A percentile compares a stretch with the other conserved stretches of the same genome.
Conservation (phyloP, 2,329 filamentous ascomycete genomes). For the Verticillium longisporum region DNA sequence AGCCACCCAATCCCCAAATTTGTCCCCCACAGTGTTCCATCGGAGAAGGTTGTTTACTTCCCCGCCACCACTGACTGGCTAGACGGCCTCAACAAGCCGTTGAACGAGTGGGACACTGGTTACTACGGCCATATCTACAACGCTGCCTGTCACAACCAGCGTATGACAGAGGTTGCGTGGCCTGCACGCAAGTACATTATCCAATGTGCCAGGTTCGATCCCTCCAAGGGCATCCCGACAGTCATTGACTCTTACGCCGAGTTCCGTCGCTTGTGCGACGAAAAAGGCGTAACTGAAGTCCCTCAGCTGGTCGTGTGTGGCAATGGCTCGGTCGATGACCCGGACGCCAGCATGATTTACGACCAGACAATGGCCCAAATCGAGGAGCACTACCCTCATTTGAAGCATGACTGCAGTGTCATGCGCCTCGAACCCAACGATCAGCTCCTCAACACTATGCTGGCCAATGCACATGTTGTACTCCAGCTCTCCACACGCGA, state of each 20-base stretch:
- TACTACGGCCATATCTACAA: constrained; percentile 75
- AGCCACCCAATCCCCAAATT: constrained; percentile 74
- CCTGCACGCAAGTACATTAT: constrained; percentile 64
- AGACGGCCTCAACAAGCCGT: constrained; percentile 71
- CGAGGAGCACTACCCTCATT: constrained; percentile 53
- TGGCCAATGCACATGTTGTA: constrained; percentile 65
- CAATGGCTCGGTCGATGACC: constrained; percentile 75
- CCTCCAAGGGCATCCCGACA: constrained; percentile 73
- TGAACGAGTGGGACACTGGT: constrained; percentile 62
- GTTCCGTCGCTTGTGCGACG: constrained; percentile 56
- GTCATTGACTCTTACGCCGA: constrained; percentile 71
- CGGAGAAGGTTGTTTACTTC: constrained; percentile 63
- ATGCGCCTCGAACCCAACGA: constrained; percentile 74
- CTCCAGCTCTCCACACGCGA: constrained; percentile 76
- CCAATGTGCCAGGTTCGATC: constrained; percentile 77
- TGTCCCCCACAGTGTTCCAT: constrained; percentile 62
- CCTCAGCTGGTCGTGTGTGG: constrained; percentile 74
- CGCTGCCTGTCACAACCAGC: constrained; percentile 48
- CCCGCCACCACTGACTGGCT: constrained; percentile 80
- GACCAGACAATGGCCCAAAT: constrained; percentile 65
- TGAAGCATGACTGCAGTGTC: constrained; percentile 61
- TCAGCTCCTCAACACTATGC: constrained; percentile 70
- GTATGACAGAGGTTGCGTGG: constrained; percentile 53
- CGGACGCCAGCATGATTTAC: constrained; percentile 66
- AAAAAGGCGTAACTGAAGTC: constrained; percentile 39